phyloP scores from a whole-genome alignment of 345 rosid genomes.

The Hevea brasiliensis region DNA sequence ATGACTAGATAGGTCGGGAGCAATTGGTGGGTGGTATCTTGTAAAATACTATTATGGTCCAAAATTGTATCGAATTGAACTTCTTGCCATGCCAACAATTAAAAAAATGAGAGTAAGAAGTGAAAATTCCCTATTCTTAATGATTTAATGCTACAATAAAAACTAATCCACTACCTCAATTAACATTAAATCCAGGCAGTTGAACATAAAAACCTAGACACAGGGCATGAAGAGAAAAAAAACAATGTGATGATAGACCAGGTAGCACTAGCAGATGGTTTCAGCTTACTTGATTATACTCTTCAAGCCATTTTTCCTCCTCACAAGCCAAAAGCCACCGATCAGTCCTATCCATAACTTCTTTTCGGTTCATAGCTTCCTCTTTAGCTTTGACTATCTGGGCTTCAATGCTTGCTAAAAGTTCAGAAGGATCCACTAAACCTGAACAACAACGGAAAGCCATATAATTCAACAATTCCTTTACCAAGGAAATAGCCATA shows the following conservation, averaged over 20 bases:
- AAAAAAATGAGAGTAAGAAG: background rate
- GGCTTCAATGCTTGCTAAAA: conserved; percentile 73
- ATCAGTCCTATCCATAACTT: conserved; percentile 88
- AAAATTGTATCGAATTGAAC: conserved; percentile 2
- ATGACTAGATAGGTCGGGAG: background rate
- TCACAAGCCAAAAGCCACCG: conserved; percentile 94
- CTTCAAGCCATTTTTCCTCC: conserved; percentile 97
- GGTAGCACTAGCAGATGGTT: no score
- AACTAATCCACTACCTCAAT: background rate
- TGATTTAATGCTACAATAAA: background rate
- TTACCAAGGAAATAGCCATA: background rate
- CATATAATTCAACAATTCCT: conserved; percentile 1
- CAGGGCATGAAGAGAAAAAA: background rate
- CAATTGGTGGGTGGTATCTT: background rate
- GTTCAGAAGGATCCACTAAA: conserved; percentile 88
- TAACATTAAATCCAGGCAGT: background rate
- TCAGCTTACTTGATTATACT: conserved; percentile 69
- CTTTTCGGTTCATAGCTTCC: conserved; percentile 82
- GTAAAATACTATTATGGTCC: no score
- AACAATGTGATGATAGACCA: no score
- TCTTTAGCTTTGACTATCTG: conserved; percentile 77
- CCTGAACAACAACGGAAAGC: conserved; percentile 44
- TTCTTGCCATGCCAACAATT: background rate
- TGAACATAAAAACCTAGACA: background rate
- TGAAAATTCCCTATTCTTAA: background rate